These are phyloP conservation scores for Dioscorea alata DNA, from an alignment of 106 monocot species.

Conservation along the genomic window DNA sequence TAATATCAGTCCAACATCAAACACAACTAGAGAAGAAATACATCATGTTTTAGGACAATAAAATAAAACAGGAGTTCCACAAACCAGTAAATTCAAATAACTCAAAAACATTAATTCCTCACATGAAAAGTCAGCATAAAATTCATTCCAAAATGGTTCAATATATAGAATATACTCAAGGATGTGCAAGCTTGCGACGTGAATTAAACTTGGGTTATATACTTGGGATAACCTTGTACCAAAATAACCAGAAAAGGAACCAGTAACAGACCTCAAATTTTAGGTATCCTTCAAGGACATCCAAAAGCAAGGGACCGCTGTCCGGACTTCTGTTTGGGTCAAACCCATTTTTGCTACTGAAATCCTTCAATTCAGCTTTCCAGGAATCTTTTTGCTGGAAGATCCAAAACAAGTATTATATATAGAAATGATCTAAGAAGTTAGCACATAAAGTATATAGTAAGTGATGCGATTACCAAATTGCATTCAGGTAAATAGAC, in stretches of 20 bases:
- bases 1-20: too few relatives aligned
- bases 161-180: too few relatives aligned
- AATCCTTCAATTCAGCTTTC: constrained; percentile 88
- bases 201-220: too few relatives aligned
- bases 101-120: too few relatives aligned
- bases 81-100: too few relatives aligned
- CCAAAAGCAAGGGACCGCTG: constrained; percentile 80
- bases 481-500: constrained; percentile 96
- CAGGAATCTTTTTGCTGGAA: constrained; percentile 90
- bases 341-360: constrained; percentile 65
- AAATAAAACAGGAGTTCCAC: too few relatives aligned
- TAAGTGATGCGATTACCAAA: constrained; percentile 48
- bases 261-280: constrained; percentile 73
- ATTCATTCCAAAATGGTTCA: too few relatives aligned
- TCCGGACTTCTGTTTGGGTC: constrained; percentile 63
- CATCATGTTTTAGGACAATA: too few relatives aligned
- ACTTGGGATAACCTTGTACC: too few relatives aligned
- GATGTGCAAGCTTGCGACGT: too few relatives aligned
- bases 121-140: too few relatives aligned
- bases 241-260: not conserved
- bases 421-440: not conserved
- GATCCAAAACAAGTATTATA: not conserved
- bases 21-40: too few relatives aligned
- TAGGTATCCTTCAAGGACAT: constrained; percentile 91
- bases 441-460: constrained; percentile 5